Conservation (phyloP, 2,329 filamentous ascomycete species). For the Cladophialophora psammophila region DNA sequence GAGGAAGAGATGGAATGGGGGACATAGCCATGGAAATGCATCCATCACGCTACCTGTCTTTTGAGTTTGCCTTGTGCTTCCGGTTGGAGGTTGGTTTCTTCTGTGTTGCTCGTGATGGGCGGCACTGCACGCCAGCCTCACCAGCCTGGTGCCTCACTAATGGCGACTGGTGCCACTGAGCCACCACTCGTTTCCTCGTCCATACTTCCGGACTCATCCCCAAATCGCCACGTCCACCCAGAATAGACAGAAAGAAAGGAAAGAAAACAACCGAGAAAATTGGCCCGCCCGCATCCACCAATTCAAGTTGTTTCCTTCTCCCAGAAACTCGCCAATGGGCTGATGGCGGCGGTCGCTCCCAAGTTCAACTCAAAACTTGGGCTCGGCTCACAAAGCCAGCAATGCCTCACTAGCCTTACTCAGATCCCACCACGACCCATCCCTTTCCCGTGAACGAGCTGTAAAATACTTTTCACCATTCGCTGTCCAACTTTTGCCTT, state of each 20-base stretch:
- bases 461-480: background rate
- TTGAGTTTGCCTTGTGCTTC: too few species aligned
- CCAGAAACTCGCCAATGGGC: background rate
- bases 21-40: too few species aligned
- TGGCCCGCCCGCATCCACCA: background rate
- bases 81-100: too few species aligned
- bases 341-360: background rate
- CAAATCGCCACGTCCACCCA: background rate
- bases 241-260: background rate
- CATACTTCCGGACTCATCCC: background rate
- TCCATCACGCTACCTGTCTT: too few species aligned
- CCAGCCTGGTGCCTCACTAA: too few species aligned
- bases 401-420: background rate
- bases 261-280: background rate
- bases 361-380: background rate
- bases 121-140: too few species aligned
- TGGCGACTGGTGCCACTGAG: too few species aligned
- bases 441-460: constrained; percentile 4
- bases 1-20: too few species aligned
- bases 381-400: background rate
- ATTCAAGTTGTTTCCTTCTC: background rate
- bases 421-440: constrained; percentile 2
- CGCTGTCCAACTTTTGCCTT: constrained; percentile 3
- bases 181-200: too few species aligned
- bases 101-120: too few species aligned